Conservation (phyloP, 129 eudicot species). For the Artemisia annua region DNA sequence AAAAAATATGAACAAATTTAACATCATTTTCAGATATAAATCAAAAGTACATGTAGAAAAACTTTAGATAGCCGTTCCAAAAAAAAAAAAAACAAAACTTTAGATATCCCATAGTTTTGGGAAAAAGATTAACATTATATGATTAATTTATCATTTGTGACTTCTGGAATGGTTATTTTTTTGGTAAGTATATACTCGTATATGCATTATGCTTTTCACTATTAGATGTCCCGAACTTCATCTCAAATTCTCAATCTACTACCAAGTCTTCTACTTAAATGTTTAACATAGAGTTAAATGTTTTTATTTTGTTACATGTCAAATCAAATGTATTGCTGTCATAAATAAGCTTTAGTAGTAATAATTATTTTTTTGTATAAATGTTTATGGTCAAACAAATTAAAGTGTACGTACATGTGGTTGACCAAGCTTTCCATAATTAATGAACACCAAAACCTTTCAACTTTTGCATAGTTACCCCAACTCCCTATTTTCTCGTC, state of each 20-base stretch:
- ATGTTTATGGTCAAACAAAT: conserved; percentile 11
- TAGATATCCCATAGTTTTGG: no score
- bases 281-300: background rate
- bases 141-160: no score
- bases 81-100: no score
- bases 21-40: background rate
- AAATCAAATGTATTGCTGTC: background rate
- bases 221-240: no score
- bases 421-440: conserved; percentile 8
- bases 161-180: no score
- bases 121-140: no score
- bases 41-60: no score
- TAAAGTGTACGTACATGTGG: conserved; percentile 8
- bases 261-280: no score
- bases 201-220: no score
- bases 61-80: no score
- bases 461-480: background rate
- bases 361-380: background rate
- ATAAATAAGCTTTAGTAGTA: background rate
- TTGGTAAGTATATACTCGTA: no score
- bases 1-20: background rate
- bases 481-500: background rate
- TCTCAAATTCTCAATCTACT: no score
- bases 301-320: background rate
- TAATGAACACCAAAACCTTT: background rate